Evolutionary conservation across 306 rosid species (phyloP).

Genomic region (Sophora flavescens): DNA sequence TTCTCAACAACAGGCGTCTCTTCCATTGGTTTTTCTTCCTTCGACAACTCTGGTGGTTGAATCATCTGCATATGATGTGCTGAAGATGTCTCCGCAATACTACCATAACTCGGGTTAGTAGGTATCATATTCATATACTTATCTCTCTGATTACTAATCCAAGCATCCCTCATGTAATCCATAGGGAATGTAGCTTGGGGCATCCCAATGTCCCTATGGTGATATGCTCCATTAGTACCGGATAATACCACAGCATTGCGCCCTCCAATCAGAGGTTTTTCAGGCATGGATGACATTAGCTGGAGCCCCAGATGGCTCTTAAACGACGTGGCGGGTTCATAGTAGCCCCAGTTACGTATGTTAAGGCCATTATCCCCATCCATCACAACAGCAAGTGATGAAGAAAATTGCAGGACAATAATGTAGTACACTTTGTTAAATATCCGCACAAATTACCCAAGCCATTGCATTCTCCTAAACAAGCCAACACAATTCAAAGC

Average conservation of each 20-base stretch:
- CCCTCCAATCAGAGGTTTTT: constrained; percentile 70
- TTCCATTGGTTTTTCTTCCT: constrained; percentile 73
- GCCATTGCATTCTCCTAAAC: constrained; percentile 46
- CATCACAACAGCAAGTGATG: constrained; percentile 61
- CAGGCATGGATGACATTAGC: constrained; percentile 89
- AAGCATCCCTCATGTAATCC: constrained; percentile 83
- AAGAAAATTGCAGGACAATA: constrained; percentile 42
- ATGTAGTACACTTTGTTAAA: constrained; percentile 37
- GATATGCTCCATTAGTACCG: constrained; percentile 65
- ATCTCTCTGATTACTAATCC: constrained; percentile 84
- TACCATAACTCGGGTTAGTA: constrained; percentile 58
- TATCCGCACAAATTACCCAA: constrained; percentile 37
- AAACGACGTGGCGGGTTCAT: constrained; percentile 72
- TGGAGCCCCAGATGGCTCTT: constrained; percentile 88
- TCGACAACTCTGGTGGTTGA: constrained; percentile 60
- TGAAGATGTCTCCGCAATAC: constrained; percentile 70
- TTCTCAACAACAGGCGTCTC: constrained; percentile 65
- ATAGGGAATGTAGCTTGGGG: constrained; percentile 68
- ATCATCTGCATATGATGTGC: constrained; percentile 73
- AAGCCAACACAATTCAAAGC: constrained; percentile 40
- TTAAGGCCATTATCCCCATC: constrained; percentile 89
- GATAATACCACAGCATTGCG: constrained; percentile 67
- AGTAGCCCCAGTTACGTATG: constrained; percentile 96
- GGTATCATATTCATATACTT: constrained; percentile 80
- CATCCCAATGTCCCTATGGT: constrained; percentile 71